Conservation (phyloP, 345 rosid species). For the Heritiera littoralis region DNA sequence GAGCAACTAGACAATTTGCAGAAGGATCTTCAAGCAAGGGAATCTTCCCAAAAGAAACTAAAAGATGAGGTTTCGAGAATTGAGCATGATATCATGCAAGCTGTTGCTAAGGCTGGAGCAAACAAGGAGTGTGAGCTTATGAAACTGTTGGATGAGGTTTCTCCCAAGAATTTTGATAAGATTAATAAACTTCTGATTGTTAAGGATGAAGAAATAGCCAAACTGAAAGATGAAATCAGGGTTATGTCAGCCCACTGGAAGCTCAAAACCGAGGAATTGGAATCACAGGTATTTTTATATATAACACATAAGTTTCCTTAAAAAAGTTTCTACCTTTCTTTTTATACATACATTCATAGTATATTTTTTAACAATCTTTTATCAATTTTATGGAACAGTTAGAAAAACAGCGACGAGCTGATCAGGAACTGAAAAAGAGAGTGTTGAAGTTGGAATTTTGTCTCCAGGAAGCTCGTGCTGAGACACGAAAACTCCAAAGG, state of each 20-base stretch:
- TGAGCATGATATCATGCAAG: conserved; percentile 68
- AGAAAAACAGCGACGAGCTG: conserved; percentile 81
- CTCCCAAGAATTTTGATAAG: conserved; percentile 68
- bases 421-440: conserved; percentile 85
- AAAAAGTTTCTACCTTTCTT: neutral
- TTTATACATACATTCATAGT: neutral
- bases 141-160: conserved; percentile 58
- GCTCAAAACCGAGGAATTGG: conserved; percentile 73
- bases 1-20: conserved; percentile 59
- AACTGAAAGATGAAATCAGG: conserved; percentile 71
- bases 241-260: conserved; percentile 86
- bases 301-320: neutral
- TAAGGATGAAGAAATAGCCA: conserved; percentile 75
- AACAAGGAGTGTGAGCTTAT: conserved; percentile 56
- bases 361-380: conserved; percentile 16
- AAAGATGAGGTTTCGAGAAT: conserved; percentile 74
- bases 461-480: conserved; percentile 84
- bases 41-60: conserved; percentile 70
- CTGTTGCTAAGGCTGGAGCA: conserved; percentile 51
- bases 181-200: conserved; percentile 52
- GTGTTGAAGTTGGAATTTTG: conserved; percentile 88
- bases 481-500: conserved; percentile 78
- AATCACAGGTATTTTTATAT: conserved; percentile 61
- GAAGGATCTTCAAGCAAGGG: conserved; percentile 75
- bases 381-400: conserved; percentile 45